These are phyloP conservation scores for Trichoderma afroharzianum DNA, from an alignment of 2,329 filamentous ascomycete genomes.

Conservation along the genomic window DNA sequence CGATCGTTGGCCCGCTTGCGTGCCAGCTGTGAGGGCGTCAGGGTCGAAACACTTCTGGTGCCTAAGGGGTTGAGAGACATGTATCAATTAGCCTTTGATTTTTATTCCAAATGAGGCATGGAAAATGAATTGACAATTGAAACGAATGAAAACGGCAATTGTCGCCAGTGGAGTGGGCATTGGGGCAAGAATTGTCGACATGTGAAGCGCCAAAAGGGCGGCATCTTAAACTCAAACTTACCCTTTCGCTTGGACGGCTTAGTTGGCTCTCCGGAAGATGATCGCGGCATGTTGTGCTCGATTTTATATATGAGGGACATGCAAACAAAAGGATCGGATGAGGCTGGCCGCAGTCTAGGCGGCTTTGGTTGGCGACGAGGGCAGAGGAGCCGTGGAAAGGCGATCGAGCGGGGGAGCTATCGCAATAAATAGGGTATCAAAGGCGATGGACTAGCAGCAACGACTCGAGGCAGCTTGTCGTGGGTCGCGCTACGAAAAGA, in stretches of 20 bases:
- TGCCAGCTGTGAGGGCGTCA: slow-evolving; percentile 83
- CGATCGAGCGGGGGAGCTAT: slow-evolving; percentile 7
- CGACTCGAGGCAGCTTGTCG: neutral
- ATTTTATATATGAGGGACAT: slow-evolving; percentile 3
- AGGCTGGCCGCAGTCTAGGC: neutral
- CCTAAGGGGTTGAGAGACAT: slow-evolving; percentile 32
- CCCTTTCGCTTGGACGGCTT: slow-evolving; percentile 47
- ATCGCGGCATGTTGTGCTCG: slow-evolving; percentile 35
- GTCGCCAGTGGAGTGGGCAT: neutral
- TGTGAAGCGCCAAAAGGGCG: neutral
- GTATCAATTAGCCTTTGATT: neutral
- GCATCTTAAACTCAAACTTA: slow-evolving; percentile 28
- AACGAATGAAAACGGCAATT: neutral
- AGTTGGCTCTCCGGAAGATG: slow-evolving; percentile 41
- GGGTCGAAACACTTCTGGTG: slow-evolving; percentile 76
- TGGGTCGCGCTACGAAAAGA: neutral
- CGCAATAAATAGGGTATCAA: slow-evolving; percentile 4
- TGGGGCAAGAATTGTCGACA: neutral
- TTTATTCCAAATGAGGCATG: neutral
- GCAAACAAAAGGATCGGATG: neutral
- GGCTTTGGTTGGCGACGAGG: neutral
- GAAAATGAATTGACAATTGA: neutral
- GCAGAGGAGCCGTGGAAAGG: neutral
- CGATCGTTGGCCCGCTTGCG: slow-evolving; percentile 90
- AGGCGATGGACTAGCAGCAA: neutral